Percentiles rank a stretch among this genome's conserved stretches.
phyloP scores from a whole-genome alignment of 192 early-diverging fungal genomes.

The Coemansia furcata region DNA sequence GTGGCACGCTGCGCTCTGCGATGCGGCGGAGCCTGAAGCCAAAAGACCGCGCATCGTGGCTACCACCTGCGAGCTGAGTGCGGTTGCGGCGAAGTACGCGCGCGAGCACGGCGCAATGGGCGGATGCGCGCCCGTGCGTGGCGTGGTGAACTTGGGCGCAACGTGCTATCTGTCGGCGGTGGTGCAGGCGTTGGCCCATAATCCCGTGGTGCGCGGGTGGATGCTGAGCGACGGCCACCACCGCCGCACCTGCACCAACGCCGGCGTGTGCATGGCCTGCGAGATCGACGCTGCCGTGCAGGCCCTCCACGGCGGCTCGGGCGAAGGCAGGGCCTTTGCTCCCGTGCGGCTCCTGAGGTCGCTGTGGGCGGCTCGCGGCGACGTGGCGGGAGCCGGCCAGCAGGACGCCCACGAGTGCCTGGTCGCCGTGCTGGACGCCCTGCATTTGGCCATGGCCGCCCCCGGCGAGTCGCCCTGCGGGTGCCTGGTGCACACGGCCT shows the following conservation, averaged over 20 bases:
- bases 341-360: slow-evolving; percentile 80
- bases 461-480: slow-evolving; percentile 50
- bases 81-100: slow-evolving; percentile 39
- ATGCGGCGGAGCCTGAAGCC: slow-evolving; percentile 31
- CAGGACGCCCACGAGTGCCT: slow-evolving; percentile 99
- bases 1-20: slow-evolving; percentile 47
- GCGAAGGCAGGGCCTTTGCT: slow-evolving; percentile 60
- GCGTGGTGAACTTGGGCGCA: slow-evolving; percentile 86
- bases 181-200: slow-evolving; percentile 88
- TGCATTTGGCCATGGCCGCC: slow-evolving; percentile 69
- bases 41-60: slow-evolving; percentile 39
- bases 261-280: slow-evolving; percentile 80
- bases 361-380: slow-evolving; percentile 85
- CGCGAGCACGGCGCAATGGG: slow-evolving; percentile 32
- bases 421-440: slow-evolving; percentile 80
- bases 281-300: slow-evolving; percentile 83
- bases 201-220: slow-evolving; percentile 84
- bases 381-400: slow-evolving; percentile 90
- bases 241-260: slow-evolving; percentile 17
- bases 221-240: slow-evolving; percentile 92
- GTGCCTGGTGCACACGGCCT: slow-evolving; percentile 88
- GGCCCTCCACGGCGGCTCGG: slow-evolving; percentile 55
- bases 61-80: slow-evolving; percentile 20
- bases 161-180: slow-evolving; percentile 97
- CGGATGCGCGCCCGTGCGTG: slow-evolving; percentile 69